Percentiles rank a stretch among this genome's conserved stretches.
These are phyloP conservation scores for Pyrenopolyporus hunteri DNA, from an alignment of 495 filamentous ascomycete species.

Conservation along the genomic window DNA sequence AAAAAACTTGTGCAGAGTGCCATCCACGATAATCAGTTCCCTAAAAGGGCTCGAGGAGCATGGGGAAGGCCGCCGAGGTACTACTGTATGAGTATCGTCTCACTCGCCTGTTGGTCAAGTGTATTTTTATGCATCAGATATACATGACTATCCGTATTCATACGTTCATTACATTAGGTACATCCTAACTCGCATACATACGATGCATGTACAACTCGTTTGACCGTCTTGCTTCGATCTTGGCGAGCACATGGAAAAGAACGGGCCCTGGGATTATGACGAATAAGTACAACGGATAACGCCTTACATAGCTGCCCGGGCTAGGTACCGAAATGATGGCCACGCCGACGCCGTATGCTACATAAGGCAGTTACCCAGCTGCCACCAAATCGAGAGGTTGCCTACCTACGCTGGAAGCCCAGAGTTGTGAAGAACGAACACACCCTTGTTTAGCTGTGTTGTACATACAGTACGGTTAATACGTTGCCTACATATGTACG, in stretches of 20 bases:
- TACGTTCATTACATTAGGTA: slow-evolving; percentile 4
- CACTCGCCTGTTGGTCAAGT: slow-evolving; percentile 10
- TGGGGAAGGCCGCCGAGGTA: slow-evolving; percentile 31
- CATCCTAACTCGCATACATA: neutral
- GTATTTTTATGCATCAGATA: slow-evolving; percentile 27
- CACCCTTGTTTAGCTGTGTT: slow-evolving; percentile 23
- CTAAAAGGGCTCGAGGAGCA: slow-evolving; percentile 12
- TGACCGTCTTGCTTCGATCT: neutral
- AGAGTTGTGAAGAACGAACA: slow-evolving; percentile 13
- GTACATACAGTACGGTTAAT: slow-evolving; percentile 5
- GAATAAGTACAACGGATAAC: slow-evolving; percentile 13
- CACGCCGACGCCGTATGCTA: slow-evolving; percentile 6
- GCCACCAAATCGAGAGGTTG: too few relatives aligned
- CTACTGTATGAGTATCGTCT: slow-evolving; percentile 23
- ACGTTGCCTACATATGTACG: too few relatives aligned
- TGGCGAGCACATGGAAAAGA: neutral
- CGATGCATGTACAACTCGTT: neutral
- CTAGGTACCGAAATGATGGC: neutral
- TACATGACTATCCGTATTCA: neutral
- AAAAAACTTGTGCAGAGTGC: slow-evolving; percentile 36
- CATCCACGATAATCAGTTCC: slow-evolving; percentile 33
- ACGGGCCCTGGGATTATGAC: slow-evolving; percentile 10
- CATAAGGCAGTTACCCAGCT: slow-evolving; percentile 13
- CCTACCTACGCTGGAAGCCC: too few relatives aligned
- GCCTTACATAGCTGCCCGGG: slow-evolving; percentile 1